phyloP scores from a whole-genome alignment of 2,329 filamentous ascomycete species.

The Cercospora zeina region DNA sequence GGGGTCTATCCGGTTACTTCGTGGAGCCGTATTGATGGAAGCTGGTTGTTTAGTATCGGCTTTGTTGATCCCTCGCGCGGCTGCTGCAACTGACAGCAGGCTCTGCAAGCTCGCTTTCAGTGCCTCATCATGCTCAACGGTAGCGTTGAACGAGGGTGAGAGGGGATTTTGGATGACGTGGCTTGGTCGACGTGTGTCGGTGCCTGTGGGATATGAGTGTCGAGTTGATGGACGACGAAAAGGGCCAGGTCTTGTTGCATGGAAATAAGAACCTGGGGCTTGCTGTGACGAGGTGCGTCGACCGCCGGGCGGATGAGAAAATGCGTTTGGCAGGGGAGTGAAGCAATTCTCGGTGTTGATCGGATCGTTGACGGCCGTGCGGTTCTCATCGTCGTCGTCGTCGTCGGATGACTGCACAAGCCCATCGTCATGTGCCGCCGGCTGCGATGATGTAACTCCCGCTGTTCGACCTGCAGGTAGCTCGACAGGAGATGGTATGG shows the following conservation, averaged over 20 bases:
- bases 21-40: conserved; percentile 28
- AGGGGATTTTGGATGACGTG: conserved; percentile 67
- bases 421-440: conserved; percentile 46
- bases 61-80: conserved; percentile 78
- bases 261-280: conserved; percentile 50
- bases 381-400: conserved; percentile 73
- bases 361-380: conserved; percentile 72
- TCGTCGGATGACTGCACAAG: conserved; percentile 22
- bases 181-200: conserved; percentile 44
- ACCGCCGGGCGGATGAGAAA: conserved; percentile 74
- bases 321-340: conserved; percentile 86
- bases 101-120: conserved; percentile 92
- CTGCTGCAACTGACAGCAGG: conserved; percentile 88
- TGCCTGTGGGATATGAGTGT: conserved; percentile 40
- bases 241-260: conserved; percentile 40
- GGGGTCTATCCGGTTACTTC: conserved; percentile 49
- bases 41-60: conserved; percentile 40
- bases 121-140: conserved; percentile 80
- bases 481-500: conserved; percentile 39
- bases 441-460: conserved; percentile 20
- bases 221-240: conserved; percentile 30
- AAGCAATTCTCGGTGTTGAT: conserved; percentile 59
- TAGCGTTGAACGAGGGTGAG: conserved; percentile 70
- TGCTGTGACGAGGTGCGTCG: conserved; percentile 52
- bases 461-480: conserved; percentile 35